phyloP scores from a whole-genome alignment of 306 rosid genomes.

The Dryas alaskensis region DNA sequence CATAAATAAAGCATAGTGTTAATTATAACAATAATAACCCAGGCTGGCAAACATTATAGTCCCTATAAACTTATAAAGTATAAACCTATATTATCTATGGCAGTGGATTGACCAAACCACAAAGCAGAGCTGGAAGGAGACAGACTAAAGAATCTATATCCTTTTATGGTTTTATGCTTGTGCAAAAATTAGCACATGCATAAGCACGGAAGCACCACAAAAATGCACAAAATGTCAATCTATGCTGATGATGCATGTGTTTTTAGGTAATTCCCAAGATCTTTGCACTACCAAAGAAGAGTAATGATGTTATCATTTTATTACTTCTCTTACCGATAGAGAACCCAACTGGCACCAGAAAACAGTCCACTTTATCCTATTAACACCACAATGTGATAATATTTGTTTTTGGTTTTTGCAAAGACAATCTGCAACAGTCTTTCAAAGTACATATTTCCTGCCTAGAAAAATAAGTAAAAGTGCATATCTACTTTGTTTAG shows the following conservation, averaged over 20 bases:
- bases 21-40: conserved; percentile 9
- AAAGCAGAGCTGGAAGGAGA: too few species aligned
- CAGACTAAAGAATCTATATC: not conserved
- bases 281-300: not conserved
- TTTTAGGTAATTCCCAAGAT: not conserved
- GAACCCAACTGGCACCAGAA: too few species aligned
- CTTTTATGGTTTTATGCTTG: not conserved
- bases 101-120: too few species aligned
- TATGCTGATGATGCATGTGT: too few species aligned
- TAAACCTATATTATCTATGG: not conserved
- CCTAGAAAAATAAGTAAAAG: too few species aligned
- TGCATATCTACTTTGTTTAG: too few species aligned
- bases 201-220: not conserved
- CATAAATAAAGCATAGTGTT: not conserved
- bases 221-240: not conserved
- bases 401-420: not conserved
- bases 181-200: not conserved
- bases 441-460: not conserved
- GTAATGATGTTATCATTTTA: too few species aligned
- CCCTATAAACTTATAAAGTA: not conserved
- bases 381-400: too few species aligned
- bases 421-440: conserved; percentile 2
- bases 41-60: conserved; percentile 29
- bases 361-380: too few species aligned
- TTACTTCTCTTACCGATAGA: too few species aligned